phyloP scores from a whole-genome alignment of 352 stramenopile genomes.

The Plasmopara viticola region DNA sequence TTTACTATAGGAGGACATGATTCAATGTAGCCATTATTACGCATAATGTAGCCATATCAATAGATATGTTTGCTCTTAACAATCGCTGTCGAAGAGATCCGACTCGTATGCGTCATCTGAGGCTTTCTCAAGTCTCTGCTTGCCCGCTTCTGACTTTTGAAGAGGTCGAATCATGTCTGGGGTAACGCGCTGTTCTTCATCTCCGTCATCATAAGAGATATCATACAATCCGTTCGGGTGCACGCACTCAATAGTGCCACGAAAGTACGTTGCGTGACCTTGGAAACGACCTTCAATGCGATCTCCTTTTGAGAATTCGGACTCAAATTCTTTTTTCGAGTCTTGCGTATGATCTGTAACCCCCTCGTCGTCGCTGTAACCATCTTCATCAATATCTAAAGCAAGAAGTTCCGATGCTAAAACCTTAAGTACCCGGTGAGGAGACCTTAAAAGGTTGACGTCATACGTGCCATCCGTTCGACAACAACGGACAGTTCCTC shows the following conservation, averaged over 20 bases:
- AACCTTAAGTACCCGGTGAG: constrained; percentile 24
- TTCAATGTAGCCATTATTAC: too few species aligned
- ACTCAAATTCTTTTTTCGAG: constrained; percentile 34
- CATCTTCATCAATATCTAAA: constrained; percentile 34
- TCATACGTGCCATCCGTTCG: constrained; percentile 54
- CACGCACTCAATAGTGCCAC: constrained; percentile 41
- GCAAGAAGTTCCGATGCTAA: constrained; percentile 40
- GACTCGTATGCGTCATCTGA: background rate
- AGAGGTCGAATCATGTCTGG: constrained; percentile 33
- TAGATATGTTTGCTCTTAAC: background rate
- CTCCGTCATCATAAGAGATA: constrained; percentile 68
- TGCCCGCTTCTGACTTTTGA: background rate
- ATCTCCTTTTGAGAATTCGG: constrained; percentile 49
- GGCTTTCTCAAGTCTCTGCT: background rate
- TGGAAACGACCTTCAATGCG: constrained; percentile 60
- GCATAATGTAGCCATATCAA: background rate
- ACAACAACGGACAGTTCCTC: constrained; percentile 32
- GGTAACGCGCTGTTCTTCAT: constrained; percentile 52
- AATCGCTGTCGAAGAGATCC: background rate
- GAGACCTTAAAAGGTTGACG: constrained; percentile 25
- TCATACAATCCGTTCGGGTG: constrained; percentile 50
- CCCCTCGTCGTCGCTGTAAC: constrained; percentile 18
- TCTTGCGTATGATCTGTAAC: constrained; percentile 12
- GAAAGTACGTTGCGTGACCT: constrained; percentile 40
- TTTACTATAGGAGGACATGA: too few species aligned